These are phyloP conservation scores for Biscogniauxia marginata DNA, from an alignment of 2,329 filamentous ascomycete species.

Conservation along the genomic window DNA sequence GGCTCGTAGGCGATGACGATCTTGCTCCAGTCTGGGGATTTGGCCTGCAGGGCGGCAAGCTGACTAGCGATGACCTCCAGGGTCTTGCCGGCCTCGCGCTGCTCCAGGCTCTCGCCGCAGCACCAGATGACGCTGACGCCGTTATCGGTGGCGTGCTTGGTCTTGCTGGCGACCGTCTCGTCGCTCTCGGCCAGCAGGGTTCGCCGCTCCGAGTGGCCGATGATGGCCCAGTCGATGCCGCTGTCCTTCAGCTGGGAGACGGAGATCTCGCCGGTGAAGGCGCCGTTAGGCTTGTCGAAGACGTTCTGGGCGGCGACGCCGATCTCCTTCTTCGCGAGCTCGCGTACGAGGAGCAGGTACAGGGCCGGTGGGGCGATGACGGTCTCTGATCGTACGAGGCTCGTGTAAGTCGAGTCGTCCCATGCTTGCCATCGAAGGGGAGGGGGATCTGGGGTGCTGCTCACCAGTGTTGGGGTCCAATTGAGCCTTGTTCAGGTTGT, in stretches of 20 bases:
- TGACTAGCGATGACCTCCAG: constrained; percentile 83
- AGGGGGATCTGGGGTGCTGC: constrained; percentile 33
- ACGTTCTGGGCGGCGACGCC: constrained; percentile 95
- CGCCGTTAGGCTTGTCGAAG: constrained; percentile 94
- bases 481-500: constrained; percentile 81
- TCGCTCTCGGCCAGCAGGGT: constrained; percentile 86
- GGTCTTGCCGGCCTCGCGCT: constrained; percentile 83
- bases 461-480: constrained; percentile 73
- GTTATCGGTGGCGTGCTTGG: constrained; percentile 85
- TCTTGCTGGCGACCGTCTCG: constrained; percentile 85
- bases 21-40: constrained; percentile 85
- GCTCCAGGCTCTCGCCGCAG: constrained; percentile 92
- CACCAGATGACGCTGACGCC: constrained; percentile 93
- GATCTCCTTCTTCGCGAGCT: constrained; percentile 71
- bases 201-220: constrained; percentile 94
- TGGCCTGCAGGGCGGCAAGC: constrained; percentile 75
- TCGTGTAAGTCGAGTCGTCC: constrained; percentile 10
- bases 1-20: constrained; percentile 98
- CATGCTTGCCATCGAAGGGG: not conserved
- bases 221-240: constrained; percentile 84
- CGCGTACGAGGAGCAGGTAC: constrained; percentile 85
- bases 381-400: constrained; percentile 64
- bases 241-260: constrained; percentile 87
- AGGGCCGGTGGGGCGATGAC: constrained; percentile 88
- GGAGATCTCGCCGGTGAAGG: constrained; percentile 95